These are phyloP conservation scores for Dryas integrifolia DNA, from an alignment of 331 rosid genomes.

Conservation along the genomic window DNA sequence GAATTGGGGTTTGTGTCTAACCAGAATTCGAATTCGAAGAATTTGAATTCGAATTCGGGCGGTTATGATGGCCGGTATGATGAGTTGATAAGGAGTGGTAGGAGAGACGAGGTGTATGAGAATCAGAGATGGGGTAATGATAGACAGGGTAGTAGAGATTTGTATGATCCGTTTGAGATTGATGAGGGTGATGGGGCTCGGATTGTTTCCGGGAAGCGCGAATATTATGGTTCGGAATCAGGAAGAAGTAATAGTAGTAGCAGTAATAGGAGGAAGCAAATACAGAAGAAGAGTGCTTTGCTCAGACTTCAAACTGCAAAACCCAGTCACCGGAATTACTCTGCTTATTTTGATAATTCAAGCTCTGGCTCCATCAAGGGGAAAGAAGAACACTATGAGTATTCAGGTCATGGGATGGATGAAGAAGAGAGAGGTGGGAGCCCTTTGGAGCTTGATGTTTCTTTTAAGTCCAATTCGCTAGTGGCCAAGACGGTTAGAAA, in stretches of 20 bases:
- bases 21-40: conserved; percentile 26
- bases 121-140: conserved; percentile 59
- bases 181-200: conserved; percentile 35
- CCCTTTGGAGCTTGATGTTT: conserved; percentile 79
- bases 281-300: conserved; percentile 90
- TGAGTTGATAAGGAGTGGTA: conserved; percentile 45
- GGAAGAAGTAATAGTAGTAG: conserved; percentile 40
- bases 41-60: conserved; percentile 33
- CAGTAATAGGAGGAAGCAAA: conserved; percentile 68
- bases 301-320: conserved; percentile 66
- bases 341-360: conserved; percentile 47
- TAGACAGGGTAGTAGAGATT: conserved; percentile 45
- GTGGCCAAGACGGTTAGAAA: conserved; percentile 76
- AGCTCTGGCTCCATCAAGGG: conserved; percentile 47
- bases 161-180: conserved; percentile 38
- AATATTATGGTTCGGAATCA: conserved; percentile 44
- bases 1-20: conserved; percentile 27
- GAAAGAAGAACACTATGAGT: conserved; percentile 52
- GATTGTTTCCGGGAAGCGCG: conserved; percentile 36
- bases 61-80: conserved; percentile 40
- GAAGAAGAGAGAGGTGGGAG: conserved; percentile 52
- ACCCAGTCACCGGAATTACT: conserved; percentile 48
- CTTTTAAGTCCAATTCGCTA: conserved; percentile 74
- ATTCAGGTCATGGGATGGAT: conserved; percentile 44
- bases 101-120: conserved; percentile 42